phyloP scores from a whole-genome alignment of 257 asterid species.

The Paraleonurus japonicus region DNA sequence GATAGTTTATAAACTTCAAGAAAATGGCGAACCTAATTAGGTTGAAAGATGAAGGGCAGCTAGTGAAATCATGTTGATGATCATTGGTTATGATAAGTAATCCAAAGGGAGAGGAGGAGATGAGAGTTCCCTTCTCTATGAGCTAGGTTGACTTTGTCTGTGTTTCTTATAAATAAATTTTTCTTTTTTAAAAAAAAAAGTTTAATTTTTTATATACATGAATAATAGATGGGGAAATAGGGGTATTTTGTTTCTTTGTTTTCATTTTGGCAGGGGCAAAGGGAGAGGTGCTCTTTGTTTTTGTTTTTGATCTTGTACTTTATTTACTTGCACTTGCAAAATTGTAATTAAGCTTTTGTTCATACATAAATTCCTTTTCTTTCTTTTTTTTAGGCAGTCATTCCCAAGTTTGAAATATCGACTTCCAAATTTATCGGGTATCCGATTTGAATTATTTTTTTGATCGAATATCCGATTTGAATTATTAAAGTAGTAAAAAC shows the following conservation, averaged over 20 bases:
- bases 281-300: constrained; percentile 28
- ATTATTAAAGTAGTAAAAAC: too few species aligned
- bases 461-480: not conserved
- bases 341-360: constrained; percentile 56
- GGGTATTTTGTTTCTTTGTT: not conserved
- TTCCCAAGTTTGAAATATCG: not conserved
- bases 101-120: constrained; percentile 22
- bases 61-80: not conserved
- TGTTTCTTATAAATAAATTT: constrained; percentile 3
- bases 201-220: not conserved
- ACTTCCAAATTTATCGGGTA: not conserved
- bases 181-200: not conserved
- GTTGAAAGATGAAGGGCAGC: not conserved
- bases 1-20: constrained; percentile 21
- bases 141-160: constrained; percentile 24
- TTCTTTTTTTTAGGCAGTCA: not conserved
- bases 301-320: constrained; percentile 24
- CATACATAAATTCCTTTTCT: constrained; percentile 41
- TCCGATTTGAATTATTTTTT: not conserved
- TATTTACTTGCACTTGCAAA: constrained; percentile 38
- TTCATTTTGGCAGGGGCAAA: constrained; percentile 19
- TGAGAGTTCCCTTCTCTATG: constrained; percentile 16
- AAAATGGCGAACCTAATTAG: not conserved
- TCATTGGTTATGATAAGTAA: constrained; percentile 17
- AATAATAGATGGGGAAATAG: not conserved